Evolutionary conservation across 2,329 filamentous ascomycete genomes (phyloP).

Genomic region (Sporothrix dimorphospora): DNA sequence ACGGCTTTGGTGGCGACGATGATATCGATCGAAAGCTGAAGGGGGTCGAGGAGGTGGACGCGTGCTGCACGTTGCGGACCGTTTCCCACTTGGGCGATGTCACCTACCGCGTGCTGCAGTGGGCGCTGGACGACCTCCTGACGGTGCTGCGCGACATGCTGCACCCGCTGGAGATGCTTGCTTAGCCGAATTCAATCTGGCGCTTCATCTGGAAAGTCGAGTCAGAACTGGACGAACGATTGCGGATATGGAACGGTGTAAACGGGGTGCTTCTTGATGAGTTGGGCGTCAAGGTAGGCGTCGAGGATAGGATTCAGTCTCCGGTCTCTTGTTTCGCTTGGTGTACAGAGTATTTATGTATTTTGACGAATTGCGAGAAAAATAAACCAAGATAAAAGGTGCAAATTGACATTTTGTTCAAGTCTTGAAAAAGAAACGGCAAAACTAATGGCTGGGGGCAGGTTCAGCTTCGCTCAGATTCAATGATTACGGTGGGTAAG

Average conservation of each 20-base stretch:
- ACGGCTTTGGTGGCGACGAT: not conserved
- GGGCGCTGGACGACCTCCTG: conserved; percentile 27
- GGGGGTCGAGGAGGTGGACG: not conserved
- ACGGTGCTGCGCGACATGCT: conserved; percentile 26
- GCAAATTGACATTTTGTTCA: not conserved
- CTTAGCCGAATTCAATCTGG: not conserved
- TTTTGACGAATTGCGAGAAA: not conserved
- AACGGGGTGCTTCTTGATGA: not conserved
- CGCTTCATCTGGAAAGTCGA: not conserved
- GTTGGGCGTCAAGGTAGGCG: not conserved
- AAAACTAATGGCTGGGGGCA: not conserved
- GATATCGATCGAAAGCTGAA: not conserved
- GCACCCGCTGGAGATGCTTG: conserved; percentile 31
- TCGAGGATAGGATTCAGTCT: not conserved
- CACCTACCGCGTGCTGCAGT: conserved; percentile 26
- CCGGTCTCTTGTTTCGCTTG: not conserved
- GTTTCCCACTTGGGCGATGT: not conserved
- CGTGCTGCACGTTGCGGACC: not conserved
- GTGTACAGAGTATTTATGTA: not conserved
- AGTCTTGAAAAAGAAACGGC: not conserved
- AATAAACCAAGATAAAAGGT: not conserved
- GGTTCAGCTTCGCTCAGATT: not conserved
- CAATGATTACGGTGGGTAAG: not conserved
- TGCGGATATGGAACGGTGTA: not conserved
- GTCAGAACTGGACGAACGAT: not conserved